Base-by-base conservation (phyloP, 202 grass and related monocot species). In the Musa balbisiana region DNA sequence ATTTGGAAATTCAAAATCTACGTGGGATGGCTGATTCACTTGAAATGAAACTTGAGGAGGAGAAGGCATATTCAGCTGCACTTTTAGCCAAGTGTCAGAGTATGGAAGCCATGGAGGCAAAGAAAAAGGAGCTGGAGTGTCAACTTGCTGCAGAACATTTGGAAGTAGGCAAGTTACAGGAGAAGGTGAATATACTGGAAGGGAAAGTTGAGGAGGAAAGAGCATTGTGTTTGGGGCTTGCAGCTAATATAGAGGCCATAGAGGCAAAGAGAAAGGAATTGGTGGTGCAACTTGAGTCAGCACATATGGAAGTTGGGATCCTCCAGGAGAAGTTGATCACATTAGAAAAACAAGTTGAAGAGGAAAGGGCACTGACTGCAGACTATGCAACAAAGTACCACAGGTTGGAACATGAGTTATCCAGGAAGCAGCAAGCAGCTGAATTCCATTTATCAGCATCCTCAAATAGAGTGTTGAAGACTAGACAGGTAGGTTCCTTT, bases 21-120 rank as follows among this genome's bases (percentile, higher is more conserved):
- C 52, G 74, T 51, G 88, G 87, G 2, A 86, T 62, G 73, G 60
- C 82, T 55, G 27, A 27, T 56, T 17, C 77, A 69, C n/a, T 91
- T 21, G 90, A 93, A 79, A 84, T 62, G 69, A 89, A 87, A 21
- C 56, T 88, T 55, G 90, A 91, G 80, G 81, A 83, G 54, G 89
- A 96, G 84, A 90, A 79, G 82, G 77, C 67, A 29, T 54, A 76
- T 12, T 88, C 75, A 67, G 14, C 56, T 1, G 77, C 74, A 80
- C 54, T 88, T 11, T 58, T 79, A 80, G 49, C 76, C 3, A 87
- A 75, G 55, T 84, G 60, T 22, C 64, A 52, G 19, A 79, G 85
- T 72, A 14, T 75, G 50, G 86, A 91, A 49, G 69, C 55, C 20
- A 20, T 82, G 53, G 80, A 76, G 16, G 69, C 53, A 58, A 78